Evolutionary conservation across 2,329 filamentous ascomycete species (phyloP).

Genomic region (Claviceps purpurea): DNA sequence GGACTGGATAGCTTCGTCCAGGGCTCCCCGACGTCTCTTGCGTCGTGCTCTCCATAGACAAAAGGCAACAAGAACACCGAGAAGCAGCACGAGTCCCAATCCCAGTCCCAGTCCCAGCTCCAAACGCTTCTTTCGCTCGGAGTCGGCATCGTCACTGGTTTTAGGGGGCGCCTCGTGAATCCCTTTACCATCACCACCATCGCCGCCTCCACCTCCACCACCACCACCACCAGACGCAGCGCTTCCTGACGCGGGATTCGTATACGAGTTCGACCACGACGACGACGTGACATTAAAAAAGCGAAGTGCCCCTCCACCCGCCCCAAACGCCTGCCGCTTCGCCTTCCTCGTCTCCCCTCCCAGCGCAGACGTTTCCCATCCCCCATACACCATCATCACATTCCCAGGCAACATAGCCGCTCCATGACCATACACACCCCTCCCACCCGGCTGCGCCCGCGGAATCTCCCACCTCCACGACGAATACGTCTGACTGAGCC

Average conservation of each 20-base stretch:
- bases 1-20: conserved; percentile 32
- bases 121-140: not conserved
- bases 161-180: too few relatives aligned
- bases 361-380: conserved; percentile 34
- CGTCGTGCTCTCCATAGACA: conserved; percentile 37
- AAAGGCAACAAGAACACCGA: conserved; percentile 31
- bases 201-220: not conserved
- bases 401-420: conserved; percentile 51
- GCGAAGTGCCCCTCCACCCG: conserved; percentile 13
- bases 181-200: not conserved
- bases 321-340: conserved; percentile 20
- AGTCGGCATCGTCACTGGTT: too few relatives aligned
- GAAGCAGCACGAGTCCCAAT: conserved; percentile 40
- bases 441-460: conserved; percentile 26
- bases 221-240: not conserved
- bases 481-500: conserved; percentile 62
- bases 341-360: conserved; percentile 9
- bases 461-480: conserved; percentile 62
- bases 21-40: conserved; percentile 21
- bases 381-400: conserved; percentile 55
- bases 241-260: conserved; percentile 24
- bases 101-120: conserved; percentile 50
- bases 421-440: conserved; percentile 49
- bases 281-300: conserved; percentile 47
- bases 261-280: conserved; percentile 37